Evolutionary conservation across 2,329 filamentous ascomycete species (phyloP).

Genomic region (Fusarium heterosporum): DNA sequence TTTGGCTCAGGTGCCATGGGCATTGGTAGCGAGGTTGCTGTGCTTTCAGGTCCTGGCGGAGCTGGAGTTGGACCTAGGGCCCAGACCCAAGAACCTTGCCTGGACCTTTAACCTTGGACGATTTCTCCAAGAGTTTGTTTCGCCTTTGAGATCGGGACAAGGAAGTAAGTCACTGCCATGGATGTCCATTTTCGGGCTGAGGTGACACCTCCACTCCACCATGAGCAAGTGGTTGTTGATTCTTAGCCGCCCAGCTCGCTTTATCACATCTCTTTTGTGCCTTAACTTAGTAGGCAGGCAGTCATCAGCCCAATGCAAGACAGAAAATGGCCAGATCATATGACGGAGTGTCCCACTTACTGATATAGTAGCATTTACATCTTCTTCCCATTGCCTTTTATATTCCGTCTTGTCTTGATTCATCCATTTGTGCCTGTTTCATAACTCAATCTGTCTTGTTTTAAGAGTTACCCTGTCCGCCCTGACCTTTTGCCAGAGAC

Average conservation of each 20-base stretch:
- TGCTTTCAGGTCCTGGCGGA: conserved; percentile 24
- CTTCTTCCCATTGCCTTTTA: conserved; percentile 6
- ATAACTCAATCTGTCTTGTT: conserved; percentile 35
- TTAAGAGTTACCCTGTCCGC: conserved; percentile 11
- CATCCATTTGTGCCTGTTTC: conserved; percentile 24
- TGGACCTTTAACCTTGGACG: conserved; percentile 15
- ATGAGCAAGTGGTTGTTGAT: conserved; percentile 33
- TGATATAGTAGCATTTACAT: background rate
- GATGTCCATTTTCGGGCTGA: conserved; percentile 2
- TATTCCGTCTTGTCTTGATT: conserved; percentile 22
- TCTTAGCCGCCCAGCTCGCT: conserved; percentile 45
- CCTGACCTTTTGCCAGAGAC: background rate
- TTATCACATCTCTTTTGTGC: conserved; percentile 35
- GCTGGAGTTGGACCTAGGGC: conserved; percentile 5
- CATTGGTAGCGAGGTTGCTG: background rate
- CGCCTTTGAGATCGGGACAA: conserved; percentile 22
- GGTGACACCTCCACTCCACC: conserved; percentile 31
- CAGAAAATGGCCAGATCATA: conserved; percentile 37
- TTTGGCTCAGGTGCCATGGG: background rate
- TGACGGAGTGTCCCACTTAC: conserved; percentile 25
- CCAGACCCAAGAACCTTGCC: conserved; percentile 8
- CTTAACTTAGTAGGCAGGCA: conserved; percentile 7
- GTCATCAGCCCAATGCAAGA: conserved; percentile 37
- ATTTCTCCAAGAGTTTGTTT: conserved; percentile 25
- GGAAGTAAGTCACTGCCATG: background rate